phyloP scores from a whole-genome alignment of 192 early-diverging fungal species.

The Dimargaris xerosporica region DNA sequence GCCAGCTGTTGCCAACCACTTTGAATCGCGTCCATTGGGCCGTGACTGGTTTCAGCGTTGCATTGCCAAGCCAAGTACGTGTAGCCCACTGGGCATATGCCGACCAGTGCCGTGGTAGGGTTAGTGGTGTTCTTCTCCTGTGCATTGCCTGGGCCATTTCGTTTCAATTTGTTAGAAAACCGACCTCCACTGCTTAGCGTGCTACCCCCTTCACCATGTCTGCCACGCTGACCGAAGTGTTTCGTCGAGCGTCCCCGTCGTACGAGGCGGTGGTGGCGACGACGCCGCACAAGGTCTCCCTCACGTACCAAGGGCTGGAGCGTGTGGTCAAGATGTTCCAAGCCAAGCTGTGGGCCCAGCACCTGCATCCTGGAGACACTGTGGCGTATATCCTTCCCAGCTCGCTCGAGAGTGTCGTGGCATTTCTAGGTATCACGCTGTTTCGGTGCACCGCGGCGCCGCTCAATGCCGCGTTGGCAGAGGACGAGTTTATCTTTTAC shows the following conservation, averaged over 20 bases:
- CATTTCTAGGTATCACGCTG: slow-evolving; percentile 47
- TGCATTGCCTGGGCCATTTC: no score
- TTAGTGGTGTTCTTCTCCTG: no score
- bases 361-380: slow-evolving; percentile 18
- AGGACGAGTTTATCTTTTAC: slow-evolving; percentile 60
- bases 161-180: no score
- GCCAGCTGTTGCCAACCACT: no score
- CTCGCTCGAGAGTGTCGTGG: slow-evolving; percentile 43
- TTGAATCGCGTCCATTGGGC: no score
- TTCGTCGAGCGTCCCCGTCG: not conserved
- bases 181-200: no score
- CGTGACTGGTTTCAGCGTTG: no score
- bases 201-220: no score
- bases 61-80: no score
- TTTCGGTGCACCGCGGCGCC: slow-evolving; percentile 52
- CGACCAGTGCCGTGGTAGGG: no score
- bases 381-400: slow-evolving; percentile 49
- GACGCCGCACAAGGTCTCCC: not conserved
- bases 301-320: not conserved
- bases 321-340: not conserved
- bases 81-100: no score
- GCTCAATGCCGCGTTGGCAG: slow-evolving; percentile 48
- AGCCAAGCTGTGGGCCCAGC: slow-evolving; percentile 5
- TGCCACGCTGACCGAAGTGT: not conserved
- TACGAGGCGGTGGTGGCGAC: not conserved